A percentile compares a stretch with the other conserved stretches of the same genome.
phyloP scores from a whole-genome alignment of 805 yeast genomes.

The Yarrowia hollandica region DNA sequence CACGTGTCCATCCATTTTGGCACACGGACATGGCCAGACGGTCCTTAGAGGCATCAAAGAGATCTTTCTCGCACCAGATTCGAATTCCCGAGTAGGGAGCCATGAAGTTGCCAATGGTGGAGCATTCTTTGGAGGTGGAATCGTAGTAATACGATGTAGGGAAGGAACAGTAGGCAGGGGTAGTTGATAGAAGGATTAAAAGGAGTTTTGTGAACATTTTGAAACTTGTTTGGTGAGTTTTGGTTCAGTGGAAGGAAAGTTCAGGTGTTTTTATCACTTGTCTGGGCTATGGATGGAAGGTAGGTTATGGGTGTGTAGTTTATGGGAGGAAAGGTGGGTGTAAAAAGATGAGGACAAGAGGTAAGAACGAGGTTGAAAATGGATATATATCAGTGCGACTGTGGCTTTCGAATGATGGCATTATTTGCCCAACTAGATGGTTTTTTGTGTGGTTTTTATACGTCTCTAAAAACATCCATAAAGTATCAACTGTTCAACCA shows the following conservation, averaged over 20 bases:
- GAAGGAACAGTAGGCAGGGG: background rate
- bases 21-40: slow-evolving; percentile 10
- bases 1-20: slow-evolving; percentile 7
- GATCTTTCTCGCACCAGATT: slow-evolving; percentile 18
- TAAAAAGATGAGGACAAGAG: background rate
- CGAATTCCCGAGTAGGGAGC: slow-evolving; percentile 21
- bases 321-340: background rate
- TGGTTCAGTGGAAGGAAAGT: background rate
- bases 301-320: too few species aligned
- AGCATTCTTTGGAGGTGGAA: background rate
- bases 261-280: background rate
- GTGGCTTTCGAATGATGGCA: too few species aligned
- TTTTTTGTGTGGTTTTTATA: too few species aligned
- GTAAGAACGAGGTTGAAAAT: too few species aligned
- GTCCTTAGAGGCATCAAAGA: background rate
- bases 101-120: slow-evolving; percentile 15
- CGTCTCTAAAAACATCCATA: too few species aligned
- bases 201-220: background rate
- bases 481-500: too few species aligned
- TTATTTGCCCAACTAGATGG: too few species aligned
- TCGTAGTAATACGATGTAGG: slow-evolving; percentile 12
- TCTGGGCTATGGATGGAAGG: background rate
- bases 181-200: background rate
- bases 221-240: background rate
- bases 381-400: too few species aligned